Percentiles rank a stretch among this genome's conserved stretches.
Evolutionary conservation across 169 alveolate genomes (phyloP).

Genomic region (Theileria equi): DNA sequence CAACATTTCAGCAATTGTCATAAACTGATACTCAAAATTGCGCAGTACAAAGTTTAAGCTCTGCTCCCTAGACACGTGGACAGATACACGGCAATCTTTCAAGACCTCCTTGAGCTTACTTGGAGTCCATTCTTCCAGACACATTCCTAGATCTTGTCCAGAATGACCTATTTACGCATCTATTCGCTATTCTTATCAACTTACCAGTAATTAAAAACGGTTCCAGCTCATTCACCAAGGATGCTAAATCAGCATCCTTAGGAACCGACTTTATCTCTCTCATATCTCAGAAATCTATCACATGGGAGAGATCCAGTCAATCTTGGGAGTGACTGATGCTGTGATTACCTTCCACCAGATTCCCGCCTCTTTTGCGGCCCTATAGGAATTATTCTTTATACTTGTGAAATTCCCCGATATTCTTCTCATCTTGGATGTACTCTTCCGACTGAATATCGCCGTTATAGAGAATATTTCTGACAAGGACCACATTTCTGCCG

Average conservation of each 20-base stretch:
- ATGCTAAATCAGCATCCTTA: background rate
- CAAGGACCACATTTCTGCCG: slow-evolving; percentile 22
- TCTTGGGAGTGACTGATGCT: background rate
- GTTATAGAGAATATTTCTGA: background rate
- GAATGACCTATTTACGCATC: slow-evolving; percentile 3
- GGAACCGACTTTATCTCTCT: background rate
- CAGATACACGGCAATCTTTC: slow-evolving; percentile 30
- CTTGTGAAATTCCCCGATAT: slow-evolving; percentile 1
- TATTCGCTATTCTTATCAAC: background rate
- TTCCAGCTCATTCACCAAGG: background rate
- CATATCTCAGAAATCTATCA: background rate
- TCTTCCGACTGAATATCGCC: slow-evolving; percentile 4
- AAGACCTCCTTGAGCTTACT: background rate
- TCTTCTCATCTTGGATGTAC: background rate
- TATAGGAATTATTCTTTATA: too few relatives aligned
- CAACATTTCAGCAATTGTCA: slow-evolving; percentile 19
- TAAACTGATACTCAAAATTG: slow-evolving; percentile 23
- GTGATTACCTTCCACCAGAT: background rate
- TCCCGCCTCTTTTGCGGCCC: too few relatives aligned
- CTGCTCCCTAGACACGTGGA: slow-evolving; percentile 28
- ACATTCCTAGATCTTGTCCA: slow-evolving; percentile 5
- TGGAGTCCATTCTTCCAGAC: slow-evolving; percentile 31
- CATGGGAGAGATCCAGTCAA: background rate
- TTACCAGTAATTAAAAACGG: slow-evolving; percentile 12
- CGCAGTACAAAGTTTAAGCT: slow-evolving; percentile 26